These are phyloP conservation scores for Colletotrichum phormii DNA, from an alignment of 2,329 filamentous ascomycete species.

Conservation along the genomic window DNA sequence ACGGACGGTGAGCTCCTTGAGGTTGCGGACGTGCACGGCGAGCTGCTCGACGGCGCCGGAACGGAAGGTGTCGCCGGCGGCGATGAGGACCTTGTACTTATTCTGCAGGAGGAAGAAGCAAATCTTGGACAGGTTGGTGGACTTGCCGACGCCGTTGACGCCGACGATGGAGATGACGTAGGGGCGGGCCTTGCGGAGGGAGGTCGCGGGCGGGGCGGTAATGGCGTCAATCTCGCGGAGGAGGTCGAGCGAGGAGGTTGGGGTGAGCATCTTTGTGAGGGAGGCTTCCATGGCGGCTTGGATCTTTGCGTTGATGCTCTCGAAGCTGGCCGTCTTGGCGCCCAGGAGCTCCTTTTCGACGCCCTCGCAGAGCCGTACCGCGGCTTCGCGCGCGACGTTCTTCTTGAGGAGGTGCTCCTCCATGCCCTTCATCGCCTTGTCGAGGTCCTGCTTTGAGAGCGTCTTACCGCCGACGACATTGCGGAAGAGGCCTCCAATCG, in stretches of 20 bases:
- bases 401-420: constrained; percentile 94
- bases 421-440: constrained; percentile 95
- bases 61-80: constrained; percentile 95
- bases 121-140: constrained; percentile 96
- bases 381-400: constrained; percentile 95
- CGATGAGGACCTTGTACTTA: constrained; percentile 94
- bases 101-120: constrained; percentile 98
- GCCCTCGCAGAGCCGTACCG: constrained; percentile 88
- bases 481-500: constrained; percentile 88
- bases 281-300: constrained; percentile 91
- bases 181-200: constrained; percentile 75
- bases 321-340: constrained; percentile 91
- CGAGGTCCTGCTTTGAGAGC: constrained; percentile 87
- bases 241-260: constrained; percentile 92
- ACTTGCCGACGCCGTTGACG: constrained; percentile 98
- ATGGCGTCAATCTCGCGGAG: constrained; percentile 91
- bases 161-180: constrained; percentile 99
- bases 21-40: constrained; percentile 92
- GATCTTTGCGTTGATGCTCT: constrained; percentile 86
- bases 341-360: constrained; percentile 92
- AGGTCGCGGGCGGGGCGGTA: constrained; percentile 72
- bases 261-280: constrained; percentile 93
- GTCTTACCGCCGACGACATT: constrained; percentile 97
- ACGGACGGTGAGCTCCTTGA: constrained; percentile 87
- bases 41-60: constrained; percentile 97